These are phyloP conservation scores for Wallacemonas sp. DNA, from an alignment of 208 protist genomes.

Conservation along the genomic window DNA sequence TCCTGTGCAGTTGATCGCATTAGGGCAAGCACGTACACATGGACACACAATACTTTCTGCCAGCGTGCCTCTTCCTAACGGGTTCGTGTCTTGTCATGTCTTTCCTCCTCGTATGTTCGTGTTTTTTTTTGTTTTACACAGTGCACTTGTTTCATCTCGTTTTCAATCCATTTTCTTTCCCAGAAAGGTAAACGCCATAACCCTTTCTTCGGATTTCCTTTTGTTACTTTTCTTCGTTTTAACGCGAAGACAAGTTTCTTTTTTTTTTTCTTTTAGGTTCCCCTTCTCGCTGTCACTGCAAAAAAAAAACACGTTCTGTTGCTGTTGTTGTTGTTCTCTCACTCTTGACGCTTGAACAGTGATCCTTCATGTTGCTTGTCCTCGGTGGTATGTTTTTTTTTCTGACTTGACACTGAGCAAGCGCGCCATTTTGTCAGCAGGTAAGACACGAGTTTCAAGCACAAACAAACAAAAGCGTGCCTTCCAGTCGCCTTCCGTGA, in stretches of 20 bases:
- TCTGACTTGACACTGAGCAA: too few species aligned
- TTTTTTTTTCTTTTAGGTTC: slow-evolving; percentile 1
- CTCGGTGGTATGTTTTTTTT: too few species aligned
- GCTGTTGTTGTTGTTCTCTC: background rate
- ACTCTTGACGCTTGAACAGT: background rate
- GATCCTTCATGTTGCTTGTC: too few species aligned
- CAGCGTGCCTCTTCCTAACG: too few species aligned
- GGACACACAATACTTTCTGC: slow-evolving; percentile 1
- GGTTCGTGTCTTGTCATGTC: too few species aligned
- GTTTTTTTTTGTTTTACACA: slow-evolving; percentile 16
- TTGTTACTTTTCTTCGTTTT: slow-evolving; percentile 9
- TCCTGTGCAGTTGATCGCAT: too few species aligned
- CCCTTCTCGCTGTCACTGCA: background rate
- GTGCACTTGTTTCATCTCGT: background rate
- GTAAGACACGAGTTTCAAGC: too few species aligned
- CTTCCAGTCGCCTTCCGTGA: too few species aligned
- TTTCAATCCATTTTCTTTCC: background rate
- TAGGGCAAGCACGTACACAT: background rate
- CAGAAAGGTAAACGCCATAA: background rate
- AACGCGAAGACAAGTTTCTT: too few species aligned
- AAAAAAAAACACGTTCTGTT: background rate
- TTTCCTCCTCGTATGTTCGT: slow-evolving; percentile 4
- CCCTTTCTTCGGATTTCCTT: slow-evolving; percentile 1
- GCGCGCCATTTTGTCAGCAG: too few species aligned
- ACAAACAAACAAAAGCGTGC: too few species aligned